Conservation (phyloP, 306 rosid genomes). For the Dalbergia oliveri region DNA sequence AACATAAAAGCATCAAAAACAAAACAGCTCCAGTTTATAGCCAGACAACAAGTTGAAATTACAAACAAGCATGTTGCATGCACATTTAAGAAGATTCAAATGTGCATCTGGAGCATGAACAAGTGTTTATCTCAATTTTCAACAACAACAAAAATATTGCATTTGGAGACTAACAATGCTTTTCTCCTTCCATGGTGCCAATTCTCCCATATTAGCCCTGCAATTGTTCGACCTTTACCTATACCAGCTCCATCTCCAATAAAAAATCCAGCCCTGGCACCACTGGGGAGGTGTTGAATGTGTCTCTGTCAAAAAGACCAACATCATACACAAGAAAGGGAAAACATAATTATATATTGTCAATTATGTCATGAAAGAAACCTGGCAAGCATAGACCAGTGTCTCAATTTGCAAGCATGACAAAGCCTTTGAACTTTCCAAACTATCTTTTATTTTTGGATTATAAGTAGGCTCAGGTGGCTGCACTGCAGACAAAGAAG, state of each 20-base stretch:
- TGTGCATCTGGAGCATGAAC: slow-evolving; percentile 31
- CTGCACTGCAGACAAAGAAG: slow-evolving; percentile 97
- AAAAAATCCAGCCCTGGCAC: slow-evolving; percentile 89
- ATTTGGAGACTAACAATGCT: slow-evolving; percentile 76
- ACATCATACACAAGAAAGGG: slow-evolving; percentile 49
- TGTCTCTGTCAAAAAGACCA: slow-evolving; percentile 82
- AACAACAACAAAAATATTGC: slow-evolving; percentile 29
- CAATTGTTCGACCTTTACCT: slow-evolving; percentile 98
- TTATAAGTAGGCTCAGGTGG: slow-evolving; percentile 98
- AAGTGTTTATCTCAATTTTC: slow-evolving; percentile 18
- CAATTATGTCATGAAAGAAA: slow-evolving; percentile 60
- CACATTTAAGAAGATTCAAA: not conserved
- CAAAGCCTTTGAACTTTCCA: slow-evolving; percentile 75
- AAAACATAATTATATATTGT: slow-evolving; percentile 38
- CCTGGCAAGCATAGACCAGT: slow-evolving; percentile 97
- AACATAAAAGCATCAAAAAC: slow-evolving; percentile 50
- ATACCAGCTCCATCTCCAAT: slow-evolving; percentile 99
- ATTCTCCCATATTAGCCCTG: slow-evolving; percentile 96
- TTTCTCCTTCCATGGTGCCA: slow-evolving; percentile 87
- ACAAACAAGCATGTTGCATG: slow-evolving; percentile 17
- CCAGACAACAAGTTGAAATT: slow-evolving; percentile 18
- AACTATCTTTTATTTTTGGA: slow-evolving; percentile 71
- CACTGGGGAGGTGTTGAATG: slow-evolving; percentile 80
- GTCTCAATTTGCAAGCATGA: slow-evolving; percentile 99
- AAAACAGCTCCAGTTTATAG: slow-evolving; percentile 38